Evolutionary conservation across 805 yeast species (phyloP).

Genomic region (Lipomyces orientalis): DNA sequence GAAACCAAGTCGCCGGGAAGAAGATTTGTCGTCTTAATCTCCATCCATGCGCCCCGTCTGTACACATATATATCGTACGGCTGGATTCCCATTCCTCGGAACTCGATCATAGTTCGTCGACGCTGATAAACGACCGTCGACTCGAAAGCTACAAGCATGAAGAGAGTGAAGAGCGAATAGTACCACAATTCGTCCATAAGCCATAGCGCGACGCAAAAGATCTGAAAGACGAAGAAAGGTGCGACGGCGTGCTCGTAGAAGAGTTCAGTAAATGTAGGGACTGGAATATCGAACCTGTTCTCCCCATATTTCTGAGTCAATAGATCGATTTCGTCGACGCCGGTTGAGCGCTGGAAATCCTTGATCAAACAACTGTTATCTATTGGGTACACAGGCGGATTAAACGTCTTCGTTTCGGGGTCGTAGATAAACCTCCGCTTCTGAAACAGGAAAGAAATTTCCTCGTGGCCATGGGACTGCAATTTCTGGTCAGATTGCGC

Average conservation of each 20-base stretch:
- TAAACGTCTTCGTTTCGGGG: slow-evolving; percentile 57
- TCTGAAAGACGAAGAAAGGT: slow-evolving; percentile 95
- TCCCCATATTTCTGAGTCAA: slow-evolving; percentile 71
- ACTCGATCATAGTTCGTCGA: slow-evolving; percentile 90
- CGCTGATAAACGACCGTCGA: slow-evolving; percentile 95
- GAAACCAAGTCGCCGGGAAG: slow-evolving; percentile 81
- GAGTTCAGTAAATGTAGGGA: slow-evolving; percentile 87
- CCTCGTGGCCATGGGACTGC: slow-evolving; percentile 61
- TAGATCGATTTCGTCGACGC: slow-evolving; percentile 52
- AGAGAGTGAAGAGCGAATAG: slow-evolving; percentile 84
- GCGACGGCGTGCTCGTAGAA: slow-evolving; percentile 98
- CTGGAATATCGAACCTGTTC: slow-evolving; percentile 91
- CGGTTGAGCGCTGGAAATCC: slow-evolving; percentile 61
- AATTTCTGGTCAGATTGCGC: neutral
- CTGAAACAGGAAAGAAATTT: slow-evolving; percentile 80
- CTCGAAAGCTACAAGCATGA: slow-evolving; percentile 93
- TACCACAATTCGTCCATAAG: slow-evolving; percentile 97
- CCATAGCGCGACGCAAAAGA: slow-evolving; percentile 95
- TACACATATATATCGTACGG: slow-evolving; percentile 79
- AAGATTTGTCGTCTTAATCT: slow-evolving; percentile 71
- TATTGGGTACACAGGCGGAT: slow-evolving; percentile 78
- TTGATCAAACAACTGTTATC: slow-evolving; percentile 44
- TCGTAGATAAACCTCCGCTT: slow-evolving; percentile 86
- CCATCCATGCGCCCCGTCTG: slow-evolving; percentile 73
- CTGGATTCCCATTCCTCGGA: slow-evolving; percentile 95